Evolutionary conservation across 192 early-diverging fungal genomes (phyloP), one percentile per base, ranked within the genome.

Genomic region (Physocladia obscura): DNA sequence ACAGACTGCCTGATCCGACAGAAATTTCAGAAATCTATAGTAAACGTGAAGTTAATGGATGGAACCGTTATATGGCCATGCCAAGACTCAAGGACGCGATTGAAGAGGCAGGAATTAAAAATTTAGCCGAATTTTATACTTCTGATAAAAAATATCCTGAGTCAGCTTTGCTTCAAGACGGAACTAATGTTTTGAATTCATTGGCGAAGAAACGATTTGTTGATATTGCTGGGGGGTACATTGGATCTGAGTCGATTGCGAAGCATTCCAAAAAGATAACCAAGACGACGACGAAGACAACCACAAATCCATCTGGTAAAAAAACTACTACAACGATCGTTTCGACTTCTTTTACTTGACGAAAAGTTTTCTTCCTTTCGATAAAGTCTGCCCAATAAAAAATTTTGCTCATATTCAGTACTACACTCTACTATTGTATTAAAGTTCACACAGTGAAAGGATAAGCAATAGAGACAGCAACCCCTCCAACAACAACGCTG

Each of bases 141-240:
- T 37, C 32, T 36, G 57, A 59, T 27, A 37, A 21, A 19, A 59
- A 59, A 36, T 59, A 59, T 26, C 57, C 57, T 2, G 57, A 59
- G 27, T 54, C 52, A 13, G 24, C 8, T 13, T n/a, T 26, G 17
- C 52, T 54, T 0, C 17, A 24, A 11, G 24, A 13, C 24, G 24
- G 52, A 21, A 13, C n/a, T n/a, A 13, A 11, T 11, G 27, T 54
- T 26, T 21, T 54, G 13, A 26, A 54, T 24, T 54, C 27, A 22
- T 26, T 54, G 13, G 52, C 19, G 52, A 54, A 54, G 24, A 54
- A 54, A 26, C 11, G 24, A 11, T 54, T 54, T 54, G 27, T 21
- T 21, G 44, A 13, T 47, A 47, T 47, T 13, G 44, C n/a, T n/a
- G n/a, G n/a, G n/a, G n/a, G n/a, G n/a, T n/a, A n/a, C n/a, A n/a